Evolutionary conservation across 1,139 yeast genomes (phyloP).

Genomic region (Zygosaccharomyces sapae): DNA sequence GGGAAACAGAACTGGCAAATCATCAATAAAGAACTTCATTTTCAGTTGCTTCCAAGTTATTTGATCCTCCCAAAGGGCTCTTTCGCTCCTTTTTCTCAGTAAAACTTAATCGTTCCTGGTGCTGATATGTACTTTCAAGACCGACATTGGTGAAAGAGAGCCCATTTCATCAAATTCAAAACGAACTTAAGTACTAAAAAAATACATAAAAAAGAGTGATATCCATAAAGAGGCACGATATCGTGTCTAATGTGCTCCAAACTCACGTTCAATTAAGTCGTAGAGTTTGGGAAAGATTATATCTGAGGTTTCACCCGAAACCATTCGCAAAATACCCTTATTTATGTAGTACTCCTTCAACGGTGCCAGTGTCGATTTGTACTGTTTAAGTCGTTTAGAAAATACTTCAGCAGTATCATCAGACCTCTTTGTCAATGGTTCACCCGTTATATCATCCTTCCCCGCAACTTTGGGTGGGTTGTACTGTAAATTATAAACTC

Average conservation of each 20-base stretch:
- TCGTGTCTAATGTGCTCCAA: constrained; percentile 11
- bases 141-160: background rate
- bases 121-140: background rate
- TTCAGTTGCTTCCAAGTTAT: background rate
- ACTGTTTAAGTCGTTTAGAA: constrained; percentile 59
- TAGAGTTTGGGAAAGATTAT: constrained; percentile 70
- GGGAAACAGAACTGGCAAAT: constrained; percentile 93
- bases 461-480: constrained; percentile 85
- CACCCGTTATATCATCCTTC: constrained; percentile 84
- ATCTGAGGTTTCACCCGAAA: constrained; percentile 78
- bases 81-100: background rate
- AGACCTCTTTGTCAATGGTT: constrained; percentile 67
- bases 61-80: background rate
- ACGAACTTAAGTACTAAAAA: background rate
- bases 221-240: background rate
- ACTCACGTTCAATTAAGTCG: constrained; percentile 40
- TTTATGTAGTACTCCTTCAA: constrained; percentile 56
- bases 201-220: background rate
- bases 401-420: constrained; percentile 78
- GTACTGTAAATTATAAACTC: constrained; percentile 79
- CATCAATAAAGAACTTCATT: constrained; percentile 76
- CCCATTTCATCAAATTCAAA: background rate
- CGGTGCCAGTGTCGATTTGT: constrained; percentile 57
- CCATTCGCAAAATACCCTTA: constrained; percentile 51
- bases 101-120: background rate